Evolutionary conservation across 73 alveolate genomes (phyloP).

Genomic region (Breviolum minutum): DNA sequence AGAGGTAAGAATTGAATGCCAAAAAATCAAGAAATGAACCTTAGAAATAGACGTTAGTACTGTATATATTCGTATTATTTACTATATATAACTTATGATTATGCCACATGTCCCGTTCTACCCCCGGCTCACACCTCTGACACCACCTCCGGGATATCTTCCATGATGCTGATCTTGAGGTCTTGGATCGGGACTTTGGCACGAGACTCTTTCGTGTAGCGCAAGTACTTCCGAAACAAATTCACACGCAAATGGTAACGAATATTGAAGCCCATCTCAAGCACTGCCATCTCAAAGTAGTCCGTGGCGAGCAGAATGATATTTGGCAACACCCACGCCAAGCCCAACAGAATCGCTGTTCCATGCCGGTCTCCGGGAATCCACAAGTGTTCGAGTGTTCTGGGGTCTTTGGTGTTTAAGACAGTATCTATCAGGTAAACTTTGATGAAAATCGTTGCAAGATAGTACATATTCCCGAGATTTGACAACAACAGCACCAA

Average conservation of each 20-base stretch:
- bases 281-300: constrained; percentile 46
- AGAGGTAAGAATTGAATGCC: too few species aligned
- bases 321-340: constrained; percentile 49
- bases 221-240: constrained; percentile 47
- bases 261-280: constrained; percentile 47
- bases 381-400: background rate
- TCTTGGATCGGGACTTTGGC: constrained; percentile 48
- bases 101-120: too few species aligned
- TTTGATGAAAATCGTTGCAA: constrained; percentile 33
- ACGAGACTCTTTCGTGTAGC: constrained; percentile 41
- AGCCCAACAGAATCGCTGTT: background rate
- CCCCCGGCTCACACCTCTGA: background rate
- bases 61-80: too few species aligned
- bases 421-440: background rate
- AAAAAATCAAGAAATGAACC: too few species aligned
- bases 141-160: constrained; percentile 33
- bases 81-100: too few species aligned
- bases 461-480: constrained; percentile 2
- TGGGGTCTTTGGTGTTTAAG: constrained; percentile 30
- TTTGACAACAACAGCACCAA: constrained; percentile 24
- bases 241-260: constrained; percentile 35
- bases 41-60: too few species aligned
- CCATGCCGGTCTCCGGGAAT: background rate
- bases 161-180: constrained; percentile 43
- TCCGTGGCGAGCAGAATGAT: constrained; percentile 4